A percentile compares a stretch with the other conserved stretches of the same genome.
Conservation (phyloP, 1,139 yeast species). For the Candida anutae region DNA sequence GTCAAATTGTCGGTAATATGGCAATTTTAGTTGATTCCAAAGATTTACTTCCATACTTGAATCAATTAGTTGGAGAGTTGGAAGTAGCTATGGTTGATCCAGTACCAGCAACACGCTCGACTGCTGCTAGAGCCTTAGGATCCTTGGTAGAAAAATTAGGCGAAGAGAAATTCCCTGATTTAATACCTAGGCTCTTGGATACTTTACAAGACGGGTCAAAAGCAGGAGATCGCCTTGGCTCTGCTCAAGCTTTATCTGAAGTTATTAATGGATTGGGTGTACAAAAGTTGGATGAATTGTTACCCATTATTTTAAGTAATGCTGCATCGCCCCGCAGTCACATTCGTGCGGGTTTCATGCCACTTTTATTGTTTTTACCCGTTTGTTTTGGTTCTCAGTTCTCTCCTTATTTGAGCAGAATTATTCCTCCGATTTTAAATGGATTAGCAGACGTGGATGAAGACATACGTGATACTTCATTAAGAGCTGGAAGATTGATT, state of each 20-base stretch:
- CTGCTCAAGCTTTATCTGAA: slow-evolving; percentile 95
- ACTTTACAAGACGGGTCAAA: slow-evolving; percentile 75
- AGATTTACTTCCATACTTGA: slow-evolving; percentile 79
- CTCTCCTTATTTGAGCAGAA: slow-evolving; percentile 77
- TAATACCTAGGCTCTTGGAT: slow-evolving; percentile 71
- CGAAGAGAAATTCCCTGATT: slow-evolving; percentile 89
- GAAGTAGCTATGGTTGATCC: slow-evolving; percentile 98
- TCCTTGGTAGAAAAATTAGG: slow-evolving; percentile 94
- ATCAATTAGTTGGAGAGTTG: slow-evolving; percentile 68
- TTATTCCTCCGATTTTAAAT: slow-evolving; percentile 82
- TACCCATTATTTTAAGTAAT: slow-evolving; percentile 73
- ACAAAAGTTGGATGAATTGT: slow-evolving; percentile 74
- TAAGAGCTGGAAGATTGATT: slow-evolving; percentile 87
- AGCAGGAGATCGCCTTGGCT: slow-evolving; percentile 90
- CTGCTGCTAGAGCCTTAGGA: slow-evolving; percentile 96
- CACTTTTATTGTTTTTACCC: slow-evolving; percentile 80
- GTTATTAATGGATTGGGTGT: slow-evolving; percentile 89
- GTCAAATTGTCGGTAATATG: slow-evolving; percentile 98
- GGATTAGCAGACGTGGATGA: slow-evolving; percentile 91
- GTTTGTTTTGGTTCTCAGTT: slow-evolving; percentile 92
- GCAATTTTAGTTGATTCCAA: slow-evolving; percentile 86
- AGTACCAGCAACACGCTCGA: slow-evolving; percentile 93
- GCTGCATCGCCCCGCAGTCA: slow-evolving; percentile 60
- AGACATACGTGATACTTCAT: slow-evolving; percentile 78
- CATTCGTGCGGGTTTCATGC: slow-evolving; percentile 90